phyloP scores from a whole-genome alignment of 140 eudicot species.

The Ambrosia hybrid region DNA sequence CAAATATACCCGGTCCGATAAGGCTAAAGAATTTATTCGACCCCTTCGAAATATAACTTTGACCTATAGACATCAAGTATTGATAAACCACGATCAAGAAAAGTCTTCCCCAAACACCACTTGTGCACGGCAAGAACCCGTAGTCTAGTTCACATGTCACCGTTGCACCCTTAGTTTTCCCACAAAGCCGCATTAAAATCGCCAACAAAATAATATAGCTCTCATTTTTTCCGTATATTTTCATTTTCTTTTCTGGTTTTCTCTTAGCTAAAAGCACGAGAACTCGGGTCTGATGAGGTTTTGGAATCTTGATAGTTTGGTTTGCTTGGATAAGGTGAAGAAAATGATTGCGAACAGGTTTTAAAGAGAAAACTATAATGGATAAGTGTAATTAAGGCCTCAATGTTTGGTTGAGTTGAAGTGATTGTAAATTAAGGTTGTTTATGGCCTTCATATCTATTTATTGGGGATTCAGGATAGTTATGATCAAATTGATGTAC shows the following conservation, averaged over 20 bases:
- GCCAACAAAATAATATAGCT: neutral
- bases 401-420: no score
- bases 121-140: slow-evolving; percentile 73
- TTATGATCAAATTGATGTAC: neutral
- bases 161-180: slow-evolving; percentile 20
- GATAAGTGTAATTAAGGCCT: no score
- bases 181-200: slow-evolving; percentile 10
- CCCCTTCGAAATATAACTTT: slow-evolving; percentile 45
- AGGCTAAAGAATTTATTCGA: slow-evolving; percentile 50
- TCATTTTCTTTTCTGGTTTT: slow-evolving; percentile 9
- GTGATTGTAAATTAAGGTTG: no score
- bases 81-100: slow-evolving; percentile 55
- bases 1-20: slow-evolving; percentile 53
- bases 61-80: slow-evolving; percentile 48
- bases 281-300: no score
- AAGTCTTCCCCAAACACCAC: slow-evolving; percentile 43
- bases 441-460: no score
- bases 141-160: slow-evolving; percentile 52
- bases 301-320: neutral
- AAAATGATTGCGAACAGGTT: no score
- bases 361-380: no score
- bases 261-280: neutral
- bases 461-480: neutral
- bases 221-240: neutral
- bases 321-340: neutral